Evolutionary conservation across 805 yeast genomes (phyloP).

Genomic region (Lachancea fermentati): DNA sequence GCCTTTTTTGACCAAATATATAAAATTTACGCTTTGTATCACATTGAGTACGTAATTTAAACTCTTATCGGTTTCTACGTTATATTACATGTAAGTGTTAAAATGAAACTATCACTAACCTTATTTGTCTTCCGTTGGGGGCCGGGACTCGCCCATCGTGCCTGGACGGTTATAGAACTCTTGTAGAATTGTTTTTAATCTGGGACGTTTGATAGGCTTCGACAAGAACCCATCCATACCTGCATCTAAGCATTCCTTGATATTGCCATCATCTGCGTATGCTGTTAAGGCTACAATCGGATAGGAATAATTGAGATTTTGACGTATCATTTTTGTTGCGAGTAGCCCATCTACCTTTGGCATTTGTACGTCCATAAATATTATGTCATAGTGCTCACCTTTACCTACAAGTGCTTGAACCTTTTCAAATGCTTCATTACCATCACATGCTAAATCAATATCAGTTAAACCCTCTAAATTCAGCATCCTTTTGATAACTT

Average conservation of each 20-base stretch:
- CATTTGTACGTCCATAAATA: constrained; percentile 98
- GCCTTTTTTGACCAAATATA: constrained; percentile 1
- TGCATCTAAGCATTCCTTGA: constrained; percentile 74
- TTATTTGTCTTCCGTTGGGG: too few species aligned
- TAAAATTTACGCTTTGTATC: constrained; percentile 10
- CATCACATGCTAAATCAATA: constrained; percentile 80
- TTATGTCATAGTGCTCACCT: constrained; percentile 52
- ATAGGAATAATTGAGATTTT: constrained; percentile 49
- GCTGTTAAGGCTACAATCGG: constrained; percentile 96
- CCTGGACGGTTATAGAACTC: too few species aligned
- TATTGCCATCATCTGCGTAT: constrained; percentile 88
- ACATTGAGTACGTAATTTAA: constrained; percentile 11
- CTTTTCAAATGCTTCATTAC: constrained; percentile 75
- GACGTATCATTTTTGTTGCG: constrained; percentile 72
- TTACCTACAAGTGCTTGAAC: constrained; percentile 45
- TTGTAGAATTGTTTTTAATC: constrained; percentile 49
- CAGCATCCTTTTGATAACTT: constrained; percentile 86
- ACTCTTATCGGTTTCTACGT: constrained; percentile 9
- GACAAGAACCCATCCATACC: constrained; percentile 92
- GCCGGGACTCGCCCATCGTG: too few species aligned
- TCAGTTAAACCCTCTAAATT: constrained; percentile 71
- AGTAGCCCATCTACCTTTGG: constrained; percentile 85
- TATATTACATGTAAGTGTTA: not conserved
- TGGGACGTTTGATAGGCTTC: constrained; percentile 76
- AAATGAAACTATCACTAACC: too few species aligned